phyloP scores from a whole-genome alignment of 2,329 filamentous ascomycete species.

The Pestalotiopsis sp. region DNA sequence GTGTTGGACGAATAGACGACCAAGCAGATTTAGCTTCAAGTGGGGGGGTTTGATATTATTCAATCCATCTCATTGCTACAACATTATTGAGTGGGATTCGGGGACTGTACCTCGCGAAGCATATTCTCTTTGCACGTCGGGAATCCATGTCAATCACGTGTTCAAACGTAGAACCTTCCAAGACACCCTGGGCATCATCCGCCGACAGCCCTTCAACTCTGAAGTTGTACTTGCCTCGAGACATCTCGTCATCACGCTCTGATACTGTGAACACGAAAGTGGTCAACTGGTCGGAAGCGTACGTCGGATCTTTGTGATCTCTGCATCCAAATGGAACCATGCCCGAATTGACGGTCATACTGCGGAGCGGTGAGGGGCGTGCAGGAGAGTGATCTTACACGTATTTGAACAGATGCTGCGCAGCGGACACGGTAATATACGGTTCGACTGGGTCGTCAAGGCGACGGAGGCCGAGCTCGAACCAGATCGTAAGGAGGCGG shows the following conservation, averaged over 20 bases:
- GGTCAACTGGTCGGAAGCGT: constrained; percentile 4
- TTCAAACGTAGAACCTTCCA: not conserved
- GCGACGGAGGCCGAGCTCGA: constrained; percentile 14
- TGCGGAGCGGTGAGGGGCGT: not conserved
- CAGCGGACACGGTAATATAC: constrained; percentile 13
- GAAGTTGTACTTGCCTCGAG: constrained; percentile 32
- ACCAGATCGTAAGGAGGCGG: constrained; percentile 14
- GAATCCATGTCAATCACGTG: no score
- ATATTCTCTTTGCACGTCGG: no score
- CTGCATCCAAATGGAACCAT: not conserved
- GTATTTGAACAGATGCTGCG: constrained; percentile 6
- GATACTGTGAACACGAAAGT: constrained; percentile 13
- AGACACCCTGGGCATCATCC: not conserved
- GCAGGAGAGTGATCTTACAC: not conserved
- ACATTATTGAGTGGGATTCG: no score
- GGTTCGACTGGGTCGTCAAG: constrained; percentile 1
- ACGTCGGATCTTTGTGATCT: constrained; percentile 1
- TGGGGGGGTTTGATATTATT: no score
- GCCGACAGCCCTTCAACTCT: not conserved
- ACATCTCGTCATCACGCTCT: constrained; percentile 37
- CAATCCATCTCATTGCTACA: no score
- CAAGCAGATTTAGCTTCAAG: no score
- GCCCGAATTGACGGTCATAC: constrained; percentile 11
- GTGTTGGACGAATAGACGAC: no score
- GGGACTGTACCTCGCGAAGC: no score